Evolutionary conservation across 2,329 filamentous ascomycete species (phyloP), one percentile per base, ranked within the genome.

Genomic region (Corynespora cassiicola): DNA sequence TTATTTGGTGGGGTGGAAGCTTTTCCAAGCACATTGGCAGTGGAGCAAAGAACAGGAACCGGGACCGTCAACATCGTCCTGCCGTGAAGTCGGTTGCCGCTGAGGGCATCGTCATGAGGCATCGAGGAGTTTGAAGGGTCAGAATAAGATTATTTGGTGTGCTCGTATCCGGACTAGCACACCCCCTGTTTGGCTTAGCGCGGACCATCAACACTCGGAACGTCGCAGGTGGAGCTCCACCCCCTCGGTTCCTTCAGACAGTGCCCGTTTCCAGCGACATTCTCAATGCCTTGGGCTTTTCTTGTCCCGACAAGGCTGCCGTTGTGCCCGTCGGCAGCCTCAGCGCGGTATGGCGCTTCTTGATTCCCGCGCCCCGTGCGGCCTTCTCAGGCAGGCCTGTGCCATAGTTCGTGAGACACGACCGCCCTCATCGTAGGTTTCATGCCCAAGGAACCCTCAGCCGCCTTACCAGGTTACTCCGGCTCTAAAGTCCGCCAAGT

Each of bases 341-440:
- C 52, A 58, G 55, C 50, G 38, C 36, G 26, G 39, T 35, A 50
- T 43, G 52, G 58, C 55, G 50, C 50, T 44, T 62, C 49, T 46
- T 39, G 47, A 45, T 39, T 41, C 54, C 42, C 39, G 54, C 39
- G 55, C 46, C 42, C 61, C 43, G 57, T 65, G 58, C 58, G 40
- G 39, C 36, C 31, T 45, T 52, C 48, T 51, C 48, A 50, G 49
- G 47, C 48, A 51, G 49, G 53, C 58, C 40, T 53, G 47, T 54
- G 50, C 39, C 45, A 54, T 48, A 33, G 50, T 49, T 54, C 52
- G 51, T 69, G 66, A 68, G 65, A 69, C 66, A 56, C 50, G 50
- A 50, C 48, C 56, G 56, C 65, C 65, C 60, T 69, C 65, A 69
- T 64, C 55, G 50, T 54, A 42, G 50, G 66, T 69, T 69, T 69